Evolutionary conservation across 176 grass and related monocot species (phyloP), one percentile per base, ranked within the genome.

Genomic region (Ampelocalamus luodianensis): DNA sequence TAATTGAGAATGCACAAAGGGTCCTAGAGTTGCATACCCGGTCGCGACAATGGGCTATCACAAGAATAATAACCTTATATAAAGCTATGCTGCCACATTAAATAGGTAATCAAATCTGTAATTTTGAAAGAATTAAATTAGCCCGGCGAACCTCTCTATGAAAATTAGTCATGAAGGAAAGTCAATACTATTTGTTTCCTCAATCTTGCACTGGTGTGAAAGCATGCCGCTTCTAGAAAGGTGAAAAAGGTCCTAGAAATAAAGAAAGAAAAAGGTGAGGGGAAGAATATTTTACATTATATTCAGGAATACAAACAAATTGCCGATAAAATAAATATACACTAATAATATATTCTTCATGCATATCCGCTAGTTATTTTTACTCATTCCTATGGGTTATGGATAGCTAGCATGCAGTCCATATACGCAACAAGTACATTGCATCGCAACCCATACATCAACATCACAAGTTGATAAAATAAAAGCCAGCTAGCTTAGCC

Each of bases 201-300:
- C 8, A 4, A 67, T 45, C 26, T 72, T 87, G 68, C 61, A 72
- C 68, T 72, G 4, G 77, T 90, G 84, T 79, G 89, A 87, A 90
- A 74, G 73, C 89, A 87, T 40, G 89, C 76, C 14, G 3, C 20
- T 22, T 26, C 45, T 50, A 49, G 58, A 44, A 77, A 46, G 55
- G 36, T 37, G 18, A 24, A 26, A 34, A 44, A 73, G 56, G 46
- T 50, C 38, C 38, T 59, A 0, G 44, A 29, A 36, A 17, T 24
- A 71, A 18, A 23, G 40, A 74, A 26, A 45, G 26, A 15, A 54
- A 53, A 4, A 64, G 44, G 68, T 22, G 10, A 2, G 10, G 12
- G 6, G 7, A 29, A 12, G 18, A 37, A 55, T 14, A 12, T 36
- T 18, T 8, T 45, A 37, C 16, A 10, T 15, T 50, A 24, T 36